Percentiles rank a stretch among this genome's conserved stretches.
These are phyloP conservation scores for Amoeboaphelidium protococcarum DNA, from an alignment of 371 early-diverging fungal species.

Conservation along the genomic window DNA sequence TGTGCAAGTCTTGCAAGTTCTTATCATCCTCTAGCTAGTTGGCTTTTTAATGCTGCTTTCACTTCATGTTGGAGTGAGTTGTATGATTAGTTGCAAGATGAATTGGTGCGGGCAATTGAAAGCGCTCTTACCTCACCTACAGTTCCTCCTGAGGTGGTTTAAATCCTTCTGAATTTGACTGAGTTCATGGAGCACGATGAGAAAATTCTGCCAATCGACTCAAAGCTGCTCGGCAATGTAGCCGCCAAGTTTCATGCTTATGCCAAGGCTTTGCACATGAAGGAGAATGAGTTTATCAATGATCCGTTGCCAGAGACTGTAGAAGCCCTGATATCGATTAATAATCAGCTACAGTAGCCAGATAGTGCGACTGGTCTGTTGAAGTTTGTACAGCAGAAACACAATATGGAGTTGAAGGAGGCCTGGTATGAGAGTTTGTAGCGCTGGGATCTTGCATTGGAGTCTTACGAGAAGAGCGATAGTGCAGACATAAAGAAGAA, in stretches of 20 bases:
- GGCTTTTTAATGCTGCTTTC: constrained; percentile 89
- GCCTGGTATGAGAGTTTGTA: constrained; percentile 85
- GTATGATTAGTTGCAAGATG: constrained; percentile 71
- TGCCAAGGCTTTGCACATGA: constrained; percentile 80
- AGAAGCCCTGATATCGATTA: constrained; percentile 74
- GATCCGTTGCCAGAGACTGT: constrained; percentile 62
- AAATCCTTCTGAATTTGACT: constrained; percentile 68
- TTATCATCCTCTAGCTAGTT: constrained; percentile 56
- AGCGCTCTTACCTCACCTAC: constrained; percentile 54
- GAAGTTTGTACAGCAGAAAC: constrained; percentile 58
- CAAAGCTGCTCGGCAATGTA: constrained; percentile 59
- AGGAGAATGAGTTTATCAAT: constrained; percentile 75
- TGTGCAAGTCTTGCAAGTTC: constrained; percentile 56
- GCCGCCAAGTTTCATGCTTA: constrained; percentile 83
- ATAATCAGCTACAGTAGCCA: constrained; percentile 78
- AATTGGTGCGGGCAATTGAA: constrained; percentile 56
- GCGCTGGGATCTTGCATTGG: constrained; percentile 81
- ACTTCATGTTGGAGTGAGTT: constrained; percentile 88
- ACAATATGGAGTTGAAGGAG: constrained; percentile 59
- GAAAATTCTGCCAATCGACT: constrained; percentile 74
- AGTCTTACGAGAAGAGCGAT: constrained; percentile 59
- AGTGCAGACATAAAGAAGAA: constrained; percentile 41
- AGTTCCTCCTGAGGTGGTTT: constrained; percentile 74
- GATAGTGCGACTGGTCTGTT: constrained; percentile 90
- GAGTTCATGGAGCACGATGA: constrained; percentile 97